A percentile compares a stretch with the other conserved stretches of the same genome.
phyloP scores from a whole-genome alignment of 192 early-diverging fungal species.

The Linnemannia zychae region DNA sequence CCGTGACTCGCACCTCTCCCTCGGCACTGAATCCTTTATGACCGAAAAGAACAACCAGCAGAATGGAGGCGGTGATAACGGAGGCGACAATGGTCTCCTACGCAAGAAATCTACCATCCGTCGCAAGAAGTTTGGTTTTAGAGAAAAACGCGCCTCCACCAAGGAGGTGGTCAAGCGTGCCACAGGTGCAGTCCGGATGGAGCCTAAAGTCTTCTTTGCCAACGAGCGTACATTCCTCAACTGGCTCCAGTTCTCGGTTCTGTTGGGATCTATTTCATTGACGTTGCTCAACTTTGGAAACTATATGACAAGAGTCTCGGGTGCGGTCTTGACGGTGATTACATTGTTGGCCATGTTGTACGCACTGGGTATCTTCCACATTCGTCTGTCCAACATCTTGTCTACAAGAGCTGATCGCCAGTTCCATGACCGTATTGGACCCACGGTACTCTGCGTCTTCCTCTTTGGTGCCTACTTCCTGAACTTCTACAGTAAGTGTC shows the following conservation, averaged over 20 bases:
- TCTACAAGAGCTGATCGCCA: constrained; percentile 74
- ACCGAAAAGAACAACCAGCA: constrained; percentile 36
- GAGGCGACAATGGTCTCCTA: constrained; percentile 24
- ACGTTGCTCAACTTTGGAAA: constrained; percentile 87
- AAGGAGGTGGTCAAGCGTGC: constrained; percentile 58
- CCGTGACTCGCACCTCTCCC: constrained; percentile 21
- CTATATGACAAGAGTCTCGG: constrained; percentile 68
- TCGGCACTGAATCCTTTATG: constrained; percentile 31
- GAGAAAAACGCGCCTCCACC: constrained; percentile 32
- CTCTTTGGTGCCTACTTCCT: constrained; percentile 64
- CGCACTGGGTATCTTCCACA: constrained; percentile 81
- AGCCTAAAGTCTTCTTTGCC: constrained; percentile 90
- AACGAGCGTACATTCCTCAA: constrained; percentile 90
- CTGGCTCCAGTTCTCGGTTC: constrained; percentile 83
- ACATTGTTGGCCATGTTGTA: constrained; percentile 85
- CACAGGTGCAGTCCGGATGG: constrained; percentile 72
- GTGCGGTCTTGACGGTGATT: constrained; percentile 67
- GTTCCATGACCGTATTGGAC: constrained; percentile 82
- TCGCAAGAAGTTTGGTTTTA: constrained; percentile 47
- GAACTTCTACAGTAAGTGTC: constrained; percentile 55
- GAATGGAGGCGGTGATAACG: background rate
- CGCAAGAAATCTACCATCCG: constrained; percentile 50
- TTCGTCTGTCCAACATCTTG: constrained; percentile 76
- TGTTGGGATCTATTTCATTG: constrained; percentile 65
- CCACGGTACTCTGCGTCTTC: constrained; percentile 77